Conservation (phyloP, 768 basidiomycete genomes). For the Pleurotus eryngii region DNA sequence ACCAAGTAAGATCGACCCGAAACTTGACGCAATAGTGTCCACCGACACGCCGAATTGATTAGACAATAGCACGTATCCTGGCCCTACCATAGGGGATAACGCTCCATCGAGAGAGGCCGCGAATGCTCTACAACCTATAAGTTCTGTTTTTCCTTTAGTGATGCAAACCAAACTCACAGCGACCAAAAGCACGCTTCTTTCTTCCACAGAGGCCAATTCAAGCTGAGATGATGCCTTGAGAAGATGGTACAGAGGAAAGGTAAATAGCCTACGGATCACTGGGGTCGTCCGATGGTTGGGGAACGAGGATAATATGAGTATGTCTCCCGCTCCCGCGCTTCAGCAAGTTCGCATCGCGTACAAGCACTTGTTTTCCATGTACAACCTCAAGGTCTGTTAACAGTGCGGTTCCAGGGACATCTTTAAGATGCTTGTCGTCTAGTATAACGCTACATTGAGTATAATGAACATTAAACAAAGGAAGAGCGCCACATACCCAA, state of each 20-base stretch:
- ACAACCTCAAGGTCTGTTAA: conserved; percentile 35
- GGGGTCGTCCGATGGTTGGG: conserved; percentile 42
- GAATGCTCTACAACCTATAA: conserved; percentile 27
- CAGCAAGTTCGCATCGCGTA: conserved; percentile 11
- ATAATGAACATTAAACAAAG: neutral
- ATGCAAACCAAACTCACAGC: conserved; percentile 21
- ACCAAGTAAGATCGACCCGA: conserved; percentile 38
- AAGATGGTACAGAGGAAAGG: neutral
- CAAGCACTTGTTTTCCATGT: conserved; percentile 27
- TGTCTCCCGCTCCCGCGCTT: conserved; percentile 36
- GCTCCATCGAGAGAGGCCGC: conserved; percentile 40
- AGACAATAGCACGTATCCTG: conserved; percentile 39
- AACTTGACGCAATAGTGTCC: conserved; percentile 39
- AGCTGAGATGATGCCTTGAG: conserved; percentile 14
- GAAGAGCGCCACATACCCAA: conserved; percentile 22
- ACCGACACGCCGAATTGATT: conserved; percentile 38
- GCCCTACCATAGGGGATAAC: conserved; percentile 39
- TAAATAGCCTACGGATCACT: conserved; percentile 32
- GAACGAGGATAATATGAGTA: conserved; percentile 36
- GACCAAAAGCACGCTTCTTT: conserved; percentile 46
- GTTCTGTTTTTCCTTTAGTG: neutral
- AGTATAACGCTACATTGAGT: neutral
- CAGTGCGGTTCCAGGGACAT: conserved; percentile 39
- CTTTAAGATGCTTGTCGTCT: conserved; percentile 34
- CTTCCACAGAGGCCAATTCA: conserved; percentile 44